These are phyloP conservation scores for Alternaria novae-zelandiae DNA, from an alignment of 2,329 filamentous ascomycete species.

Conservation along the genomic window DNA sequence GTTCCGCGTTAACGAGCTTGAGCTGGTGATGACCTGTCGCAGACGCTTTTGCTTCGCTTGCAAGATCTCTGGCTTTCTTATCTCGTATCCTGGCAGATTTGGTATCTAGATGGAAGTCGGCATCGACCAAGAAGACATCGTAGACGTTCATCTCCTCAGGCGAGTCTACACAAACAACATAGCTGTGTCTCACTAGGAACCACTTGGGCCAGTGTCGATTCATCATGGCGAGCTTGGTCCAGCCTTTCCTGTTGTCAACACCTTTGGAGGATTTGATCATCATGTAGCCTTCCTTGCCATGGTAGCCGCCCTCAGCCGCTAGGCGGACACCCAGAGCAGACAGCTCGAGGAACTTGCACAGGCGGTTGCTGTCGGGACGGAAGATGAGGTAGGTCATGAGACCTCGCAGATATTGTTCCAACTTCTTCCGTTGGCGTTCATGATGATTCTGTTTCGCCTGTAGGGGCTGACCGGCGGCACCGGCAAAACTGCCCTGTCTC, in stretches of 20 bases:
- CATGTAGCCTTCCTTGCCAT: conserved; percentile 94
- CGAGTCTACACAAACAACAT: conserved; percentile 97
- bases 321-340: conserved; percentile 92
- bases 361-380: conserved; percentile 88
- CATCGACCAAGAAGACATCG: conserved; percentile 96
- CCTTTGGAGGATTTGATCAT: conserved; percentile 92
- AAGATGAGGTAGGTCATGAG: conserved; percentile 98
- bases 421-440: conserved; percentile 79
- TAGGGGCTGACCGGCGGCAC: conserved; percentile 40
- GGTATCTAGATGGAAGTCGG: conserved; percentile 81
- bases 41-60: conserved; percentile 68
- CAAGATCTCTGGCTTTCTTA: conserved; percentile 66
- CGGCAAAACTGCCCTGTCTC: conserved; percentile 50
- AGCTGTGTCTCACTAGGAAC: conserved; percentile 98
- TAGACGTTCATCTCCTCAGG: conserved; percentile 99
- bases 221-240: conserved; percentile 80
- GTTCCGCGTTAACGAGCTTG: conserved; percentile 87
- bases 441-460: conserved; percentile 67
- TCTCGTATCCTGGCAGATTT: conserved; percentile 63
- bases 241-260: conserved; percentile 80
- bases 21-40: conserved; percentile 81
- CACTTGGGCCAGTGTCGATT: conserved; percentile 89
- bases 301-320: conserved; percentile 93
- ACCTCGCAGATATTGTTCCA: conserved; percentile 89
- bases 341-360: conserved; percentile 94